phyloP scores from a whole-genome alignment of 1,284 basidiomycete species.

The Grifola frondosa region DNA sequence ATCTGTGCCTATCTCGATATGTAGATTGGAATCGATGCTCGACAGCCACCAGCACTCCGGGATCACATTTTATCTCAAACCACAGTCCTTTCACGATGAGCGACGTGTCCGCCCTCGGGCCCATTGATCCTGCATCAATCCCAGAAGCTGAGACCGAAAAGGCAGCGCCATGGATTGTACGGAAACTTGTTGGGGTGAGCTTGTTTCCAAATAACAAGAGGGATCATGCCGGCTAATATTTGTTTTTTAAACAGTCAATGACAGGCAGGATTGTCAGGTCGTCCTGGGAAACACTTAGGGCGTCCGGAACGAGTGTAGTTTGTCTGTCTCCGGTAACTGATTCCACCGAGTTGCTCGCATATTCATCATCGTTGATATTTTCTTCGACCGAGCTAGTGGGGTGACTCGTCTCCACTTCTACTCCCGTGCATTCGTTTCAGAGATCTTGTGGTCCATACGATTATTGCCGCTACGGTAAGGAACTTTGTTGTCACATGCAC shows the following conservation, averaged over 20 bases:
- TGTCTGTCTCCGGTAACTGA: constrained; percentile 56
- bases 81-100: no score
- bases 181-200: constrained; percentile 61
- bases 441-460: constrained; percentile 59
- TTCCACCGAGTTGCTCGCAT: neutral
- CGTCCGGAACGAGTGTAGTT: constrained; percentile 57
- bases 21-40: no score
- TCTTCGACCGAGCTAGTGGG: constrained; percentile 44
- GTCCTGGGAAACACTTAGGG: constrained; percentile 59
- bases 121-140: constrained; percentile 53
- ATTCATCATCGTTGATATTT: neutral
- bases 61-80: no score
- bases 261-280: constrained; percentile 66
- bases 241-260: no score
- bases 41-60: no score
- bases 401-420: constrained; percentile 60
- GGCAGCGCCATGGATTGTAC: constrained; percentile 59
- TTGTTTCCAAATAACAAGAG: constrained; percentile 4
- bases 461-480: constrained; percentile 59
- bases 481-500: constrained; percentile 2
- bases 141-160: constrained; percentile 50
- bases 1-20: no score
- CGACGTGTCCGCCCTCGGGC: constrained; percentile 45
- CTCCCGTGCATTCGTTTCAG: constrained; percentile 67
- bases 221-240: neutral